Evolutionary conservation across 441 rosid species (phyloP).

Genomic region (Mallotus repandus): DNA sequence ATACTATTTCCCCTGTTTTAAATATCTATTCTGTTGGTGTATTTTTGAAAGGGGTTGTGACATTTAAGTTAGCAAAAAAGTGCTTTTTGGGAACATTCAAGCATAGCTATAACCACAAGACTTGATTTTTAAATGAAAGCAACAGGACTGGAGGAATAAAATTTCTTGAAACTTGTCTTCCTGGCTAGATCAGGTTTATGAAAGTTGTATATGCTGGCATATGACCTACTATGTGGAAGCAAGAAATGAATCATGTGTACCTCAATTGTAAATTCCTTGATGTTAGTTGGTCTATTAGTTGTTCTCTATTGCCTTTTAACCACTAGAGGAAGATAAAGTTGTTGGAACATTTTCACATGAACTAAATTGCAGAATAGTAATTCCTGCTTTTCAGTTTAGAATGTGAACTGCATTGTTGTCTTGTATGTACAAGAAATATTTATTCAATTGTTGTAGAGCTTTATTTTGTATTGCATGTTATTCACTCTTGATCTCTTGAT

Average conservation of each 20-base stretch:
- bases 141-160: slow-evolving; percentile 1
- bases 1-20: not conserved
- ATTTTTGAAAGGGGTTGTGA: not conserved
- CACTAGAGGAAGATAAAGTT: slow-evolving; percentile 2
- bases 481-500: not conserved
- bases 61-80: slow-evolving; percentile 1
- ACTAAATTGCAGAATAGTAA: not conserved
- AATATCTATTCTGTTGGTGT: not conserved
- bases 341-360: not conserved
- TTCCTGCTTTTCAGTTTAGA: not conserved
- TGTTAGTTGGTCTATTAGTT: not conserved
- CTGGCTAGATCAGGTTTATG: not conserved
- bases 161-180: not conserved
- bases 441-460: not conserved
- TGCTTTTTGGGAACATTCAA: not conserved
- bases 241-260: not conserved
- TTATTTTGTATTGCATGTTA: slow-evolving; percentile 1
- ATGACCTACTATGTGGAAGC: not conserved
- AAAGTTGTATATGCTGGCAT: not conserved
- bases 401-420: slow-evolving; percentile 2
- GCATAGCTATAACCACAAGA: not conserved
- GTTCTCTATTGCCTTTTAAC: slow-evolving; percentile 5
- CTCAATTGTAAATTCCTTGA: not conserved
- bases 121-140: not conserved
- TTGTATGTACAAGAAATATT: not conserved